phyloP scores from a whole-genome alignment of 179 eudicot genomes.

The Pouteria campechiana region DNA sequence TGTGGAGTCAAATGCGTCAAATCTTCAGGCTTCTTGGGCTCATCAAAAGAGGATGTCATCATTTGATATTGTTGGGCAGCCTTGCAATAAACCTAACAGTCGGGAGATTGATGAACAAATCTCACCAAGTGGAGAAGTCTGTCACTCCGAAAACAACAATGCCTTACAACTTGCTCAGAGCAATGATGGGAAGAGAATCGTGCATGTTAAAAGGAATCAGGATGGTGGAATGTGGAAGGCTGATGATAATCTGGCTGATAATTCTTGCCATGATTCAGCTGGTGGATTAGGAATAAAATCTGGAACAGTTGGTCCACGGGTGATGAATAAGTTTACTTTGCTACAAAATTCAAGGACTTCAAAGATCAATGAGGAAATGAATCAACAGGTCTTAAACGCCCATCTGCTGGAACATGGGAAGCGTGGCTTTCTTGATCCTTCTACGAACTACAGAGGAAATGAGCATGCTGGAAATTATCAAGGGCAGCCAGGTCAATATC shows the following conservation, averaged over 20 bases:
- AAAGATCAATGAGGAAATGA: background rate
- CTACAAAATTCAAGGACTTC: background rate
- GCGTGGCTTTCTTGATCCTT: background rate
- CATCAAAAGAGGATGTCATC: conserved; percentile 8
- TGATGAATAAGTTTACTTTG: background rate
- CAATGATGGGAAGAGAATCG: background rate
- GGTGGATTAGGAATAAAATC: conserved; percentile 1
- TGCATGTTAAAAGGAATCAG: background rate
- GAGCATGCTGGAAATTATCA: background rate
- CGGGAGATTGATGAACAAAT: background rate
- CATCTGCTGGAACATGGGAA: background rate
- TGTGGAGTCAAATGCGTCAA: no score
- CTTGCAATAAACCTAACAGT: conserved; percentile 1
- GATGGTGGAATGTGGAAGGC: background rate
- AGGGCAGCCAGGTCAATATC: background rate
- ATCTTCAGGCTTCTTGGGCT: no score
- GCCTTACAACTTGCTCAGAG: background rate
- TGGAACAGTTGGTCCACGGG: no score
- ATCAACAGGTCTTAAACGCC: background rate
- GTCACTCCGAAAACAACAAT: no score
- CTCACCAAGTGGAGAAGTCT: conserved; percentile 2
- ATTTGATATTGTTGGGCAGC: background rate
- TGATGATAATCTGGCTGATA: background rate
- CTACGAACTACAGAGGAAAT: background rate
- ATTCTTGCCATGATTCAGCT: conserved; percentile 1